Base-by-base conservation (phyloP, 768 basidiomycete genomes). In the Phlegmacium glaucopus region DNA sequence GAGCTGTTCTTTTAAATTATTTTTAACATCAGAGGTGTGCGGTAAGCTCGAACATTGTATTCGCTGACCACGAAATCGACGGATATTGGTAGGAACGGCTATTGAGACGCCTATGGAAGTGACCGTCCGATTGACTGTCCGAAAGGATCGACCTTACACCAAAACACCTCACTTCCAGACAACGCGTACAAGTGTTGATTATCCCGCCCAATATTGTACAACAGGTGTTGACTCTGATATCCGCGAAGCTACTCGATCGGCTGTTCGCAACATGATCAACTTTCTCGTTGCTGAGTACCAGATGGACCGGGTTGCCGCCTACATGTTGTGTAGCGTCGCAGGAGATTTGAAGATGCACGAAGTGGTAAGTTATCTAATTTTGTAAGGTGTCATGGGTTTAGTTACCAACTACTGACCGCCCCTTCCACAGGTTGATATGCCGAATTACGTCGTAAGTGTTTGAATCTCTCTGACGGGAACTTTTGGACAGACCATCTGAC, bases 81-180 rank as follows among this genome's bases (percentile, higher is more conserved):
- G 22, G 5, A 22, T 22, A 22, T 22, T 22, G 22, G 8, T 50
- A 80, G 82, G 82, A 18, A 79, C 78, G 6, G 82, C 82, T 2
- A 82, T 83, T 40, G 82, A 83, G 57, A 82, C 82, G n/a, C n/a
- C n/a, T n/a, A 82, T 83, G 67, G 74, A 72, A 15, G 77, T 77
- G 11, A 63, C 61, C 37, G 76, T 82, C 9, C 76, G 78, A 18
- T 64, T 83, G 36, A 81, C 78, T 0, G 78, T 82, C 6, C 58
- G 73, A 26, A 83, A 79, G 55, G 75, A 83, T 56, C 74, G 74
- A 32, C 64, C 79, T 1, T 80, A 79, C 61, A 79, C 77, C 12
- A 76, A 70, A 55, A 79, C 80, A 1, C 82, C 81, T 1, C 80
- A 83, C 53, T 83, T 79, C 61, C 58, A 54, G 8, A 76, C 75